Evolutionary conservation across 2,329 filamentous ascomycete species (phyloP), one percentile per base, ranked within the genome.

Genomic region (Phaeomoniella chlamydospora): DNA sequence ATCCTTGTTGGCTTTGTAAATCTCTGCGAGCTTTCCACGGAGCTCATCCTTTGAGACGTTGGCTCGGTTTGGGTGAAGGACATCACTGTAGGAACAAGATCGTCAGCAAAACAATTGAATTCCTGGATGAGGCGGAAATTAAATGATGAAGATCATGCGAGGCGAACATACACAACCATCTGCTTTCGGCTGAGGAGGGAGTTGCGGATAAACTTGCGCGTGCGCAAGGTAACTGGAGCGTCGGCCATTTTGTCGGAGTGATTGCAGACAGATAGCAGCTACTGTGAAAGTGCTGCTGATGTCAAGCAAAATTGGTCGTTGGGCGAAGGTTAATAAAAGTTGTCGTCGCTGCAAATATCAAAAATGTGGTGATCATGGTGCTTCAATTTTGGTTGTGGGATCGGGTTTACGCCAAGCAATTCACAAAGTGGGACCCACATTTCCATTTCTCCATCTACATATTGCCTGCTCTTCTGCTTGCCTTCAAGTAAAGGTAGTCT

Each of bases 151-250:
- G 5, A 14, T n/a, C 13, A 10, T 14, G 13, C 5, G 13, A 14
- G 14, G 5, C 13, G 42, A 45, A 80, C 82, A 77, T 85, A 94
- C 88, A 94, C 83, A 70, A 94, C 88, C 85, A 96, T 94, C 80
- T 96, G 88, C 78, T 93, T 94, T 67, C 88, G 83, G 65, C 81
- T 85, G 64, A 98, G 80, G 62, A 98, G 85, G 67, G 90, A 84
- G 80, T 98, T 98, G 74, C 87, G 85, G 72, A 96, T 92, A 83
- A 98, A 98, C 77, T 96, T 96, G 83, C 90, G 88, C 70, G 90
- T 98, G 74, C 90, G 78, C 71, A 87, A 70, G 58, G 80, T 86
- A 63, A 86, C 79, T 61, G 79, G 59, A 60, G 68, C 67, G 70
- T 87, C 82, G 70, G 87, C 82, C 88, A 94, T 94, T 67, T 68